Evolutionary conservation across 2,329 filamentous ascomycete species (phyloP).

Genomic region (Penicillium sp.): DNA sequence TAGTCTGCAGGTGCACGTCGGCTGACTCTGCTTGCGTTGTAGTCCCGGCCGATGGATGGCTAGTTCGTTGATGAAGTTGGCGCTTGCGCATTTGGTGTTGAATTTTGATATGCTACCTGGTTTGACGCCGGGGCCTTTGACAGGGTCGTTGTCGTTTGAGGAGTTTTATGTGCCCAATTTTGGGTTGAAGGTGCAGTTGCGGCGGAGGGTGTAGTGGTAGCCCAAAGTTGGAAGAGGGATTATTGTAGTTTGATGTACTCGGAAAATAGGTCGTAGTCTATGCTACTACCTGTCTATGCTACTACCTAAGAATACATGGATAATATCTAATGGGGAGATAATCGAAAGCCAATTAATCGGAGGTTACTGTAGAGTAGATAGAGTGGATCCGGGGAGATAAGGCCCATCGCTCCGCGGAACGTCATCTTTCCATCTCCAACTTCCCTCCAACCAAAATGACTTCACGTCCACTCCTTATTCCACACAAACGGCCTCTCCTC

Average conservation of each 20-base stretch:
- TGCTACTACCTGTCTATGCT: not conserved
- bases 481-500: constrained; percentile 29
- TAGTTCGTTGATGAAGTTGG: constrained; percentile 20
- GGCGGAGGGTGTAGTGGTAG: constrained; percentile 29
- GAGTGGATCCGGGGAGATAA: constrained; percentile 4
- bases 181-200: constrained; percentile 26
- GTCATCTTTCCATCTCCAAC: not conserved
- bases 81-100: constrained; percentile 16
- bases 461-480: constrained; percentile 25
- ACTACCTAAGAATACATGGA: not conserved
- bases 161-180: constrained; percentile 27
- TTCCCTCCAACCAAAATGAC: constrained; percentile 7
- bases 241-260: not conserved
- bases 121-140: constrained; percentile 4
- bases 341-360: too few species aligned
- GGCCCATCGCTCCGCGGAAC: not conserved
- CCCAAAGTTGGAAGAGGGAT: not conserved
- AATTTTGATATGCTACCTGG: constrained; percentile 17
- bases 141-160: constrained; percentile 23
- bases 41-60: constrained; percentile 26
- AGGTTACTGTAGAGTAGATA: not conserved
- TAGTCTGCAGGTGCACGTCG: constrained; percentile 6
- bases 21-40: constrained; percentile 16
- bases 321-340: too few species aligned
- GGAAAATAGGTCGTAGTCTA: not conserved